Conservation (phyloP, 768 basidiomycete species). For the Mycena latifolia region DNA sequence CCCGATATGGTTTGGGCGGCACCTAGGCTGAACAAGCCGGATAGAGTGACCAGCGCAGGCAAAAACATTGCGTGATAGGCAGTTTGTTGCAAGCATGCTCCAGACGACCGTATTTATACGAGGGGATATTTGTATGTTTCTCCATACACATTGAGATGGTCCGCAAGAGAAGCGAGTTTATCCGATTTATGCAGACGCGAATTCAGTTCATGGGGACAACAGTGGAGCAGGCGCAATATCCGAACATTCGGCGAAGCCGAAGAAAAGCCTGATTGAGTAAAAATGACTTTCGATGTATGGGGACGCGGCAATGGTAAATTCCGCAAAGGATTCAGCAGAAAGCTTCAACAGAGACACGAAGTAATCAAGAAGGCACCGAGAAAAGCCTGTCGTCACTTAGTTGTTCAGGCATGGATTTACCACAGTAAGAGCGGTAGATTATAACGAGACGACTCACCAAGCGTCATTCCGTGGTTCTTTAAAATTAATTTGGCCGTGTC, state of each 20-base stretch:
- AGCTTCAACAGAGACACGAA: no score
- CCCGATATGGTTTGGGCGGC: constrained; percentile 59
- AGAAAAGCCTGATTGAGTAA: background rate
- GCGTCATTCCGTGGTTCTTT: background rate
- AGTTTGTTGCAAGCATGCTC: background rate
- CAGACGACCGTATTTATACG: constrained; percentile 11
- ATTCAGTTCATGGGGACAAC: no score
- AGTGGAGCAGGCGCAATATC: no score
- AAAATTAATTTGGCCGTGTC: no score
- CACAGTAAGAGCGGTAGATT: constrained; percentile 1
- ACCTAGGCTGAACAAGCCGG: constrained; percentile 20
- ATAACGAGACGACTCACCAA: background rate
- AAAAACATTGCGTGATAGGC: constrained; percentile 21
- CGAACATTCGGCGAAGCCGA: constrained; percentile 1
- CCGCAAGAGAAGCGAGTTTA: constrained; percentile 22
- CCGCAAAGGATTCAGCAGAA: no score
- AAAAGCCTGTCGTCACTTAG: no score
- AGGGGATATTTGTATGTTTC: background rate
- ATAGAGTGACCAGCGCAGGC: constrained; percentile 5
- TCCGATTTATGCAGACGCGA: constrained; percentile 13
- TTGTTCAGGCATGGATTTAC: constrained; percentile 3
- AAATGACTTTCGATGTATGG: no score
- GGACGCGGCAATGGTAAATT: no score
- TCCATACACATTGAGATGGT: background rate
- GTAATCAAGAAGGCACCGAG: no score